These are phyloP conservation scores for Sherardia arvensis DNA, from an alignment of 257 asterid species.

Conservation along the genomic window DNA sequence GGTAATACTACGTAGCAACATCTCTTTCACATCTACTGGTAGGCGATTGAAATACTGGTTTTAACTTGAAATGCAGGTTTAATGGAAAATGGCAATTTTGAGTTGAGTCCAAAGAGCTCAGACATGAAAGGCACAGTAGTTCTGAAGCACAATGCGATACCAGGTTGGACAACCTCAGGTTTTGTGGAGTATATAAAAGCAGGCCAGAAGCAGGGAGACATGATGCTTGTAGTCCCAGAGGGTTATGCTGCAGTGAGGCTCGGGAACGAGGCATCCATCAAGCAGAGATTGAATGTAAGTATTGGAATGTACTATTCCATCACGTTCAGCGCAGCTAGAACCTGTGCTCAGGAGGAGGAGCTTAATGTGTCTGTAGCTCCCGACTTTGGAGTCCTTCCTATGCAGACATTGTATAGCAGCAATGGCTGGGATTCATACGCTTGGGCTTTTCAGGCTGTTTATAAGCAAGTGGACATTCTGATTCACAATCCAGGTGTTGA, in stretches of 20 bases:
- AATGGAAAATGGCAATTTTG: conserved; percentile 82
- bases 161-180: conserved; percentile 69
- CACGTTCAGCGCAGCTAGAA: conserved; percentile 86
- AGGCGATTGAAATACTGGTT: not conserved
- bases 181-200: conserved; percentile 86
- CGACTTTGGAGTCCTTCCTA: conserved; percentile 65
- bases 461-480: conserved; percentile 34
- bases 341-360: conserved; percentile 86
- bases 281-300: conserved; percentile 54
- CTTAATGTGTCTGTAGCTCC: conserved; percentile 74
- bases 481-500: conserved; percentile 85
- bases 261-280: conserved; percentile 86
- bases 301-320: conserved; percentile 72
- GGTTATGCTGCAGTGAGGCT: conserved; percentile 86
- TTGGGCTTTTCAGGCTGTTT: conserved; percentile 63
- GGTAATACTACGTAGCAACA: too few species aligned
- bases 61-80: conserved; percentile 35
- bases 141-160: conserved; percentile 50
- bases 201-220: conserved; percentile 97
- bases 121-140: conserved; percentile 67
- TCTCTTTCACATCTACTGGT: not conserved
- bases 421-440: conserved; percentile 95
- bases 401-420: conserved; percentile 81
- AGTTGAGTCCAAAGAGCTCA: conserved; percentile 37
- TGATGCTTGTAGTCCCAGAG: conserved; percentile 86